Evolutionary conservation across 2,329 filamentous ascomycete species (phyloP).

Genomic region (Incumbomyces lentus): DNA sequence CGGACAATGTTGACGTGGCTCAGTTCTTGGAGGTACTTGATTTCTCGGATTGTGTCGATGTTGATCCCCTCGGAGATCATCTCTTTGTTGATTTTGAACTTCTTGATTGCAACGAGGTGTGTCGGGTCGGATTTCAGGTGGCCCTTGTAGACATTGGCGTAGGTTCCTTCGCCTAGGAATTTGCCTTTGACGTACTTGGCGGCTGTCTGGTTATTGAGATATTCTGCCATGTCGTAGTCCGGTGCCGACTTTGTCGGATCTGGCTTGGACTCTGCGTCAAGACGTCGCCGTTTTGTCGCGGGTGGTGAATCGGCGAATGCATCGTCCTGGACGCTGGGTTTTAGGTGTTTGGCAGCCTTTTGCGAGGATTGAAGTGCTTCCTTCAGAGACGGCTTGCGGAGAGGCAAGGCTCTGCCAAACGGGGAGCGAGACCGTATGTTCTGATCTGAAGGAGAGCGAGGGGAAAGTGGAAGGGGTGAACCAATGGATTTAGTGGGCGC

Average conservation of each 20-base stretch:
- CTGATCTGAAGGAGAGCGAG: constrained; percentile 27
- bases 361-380: constrained; percentile 25
- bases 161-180: constrained; percentile 91
- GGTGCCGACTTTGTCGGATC: constrained; percentile 6
- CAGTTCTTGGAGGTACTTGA: constrained; percentile 90
- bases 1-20: constrained; percentile 92
- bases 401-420: constrained; percentile 1
- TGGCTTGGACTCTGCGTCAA: constrained; percentile 3
- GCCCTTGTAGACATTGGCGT: constrained; percentile 88
- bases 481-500: constrained; percentile 27
- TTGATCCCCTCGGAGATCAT: constrained; percentile 66
- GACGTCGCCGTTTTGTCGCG: constrained; percentile 10
- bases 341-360: constrained; percentile 20
- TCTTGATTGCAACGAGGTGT: constrained; percentile 60
- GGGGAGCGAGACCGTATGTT: constrained; percentile 2
- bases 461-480: constrained; percentile 31
- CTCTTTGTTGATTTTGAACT: constrained; percentile 43
- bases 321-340: constrained; percentile 4
- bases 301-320: constrained; percentile 6
- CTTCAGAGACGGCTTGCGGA: constrained; percentile 16
- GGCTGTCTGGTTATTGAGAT: constrained; percentile 71
- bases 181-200: constrained; percentile 86
- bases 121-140: constrained; percentile 63
- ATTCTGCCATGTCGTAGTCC: constrained; percentile 50
- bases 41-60: constrained; percentile 88